These are phyloP conservation scores for Xylaria arbuscula DNA, from an alignment of 2,329 filamentous ascomycete species.

Conservation along the genomic window DNA sequence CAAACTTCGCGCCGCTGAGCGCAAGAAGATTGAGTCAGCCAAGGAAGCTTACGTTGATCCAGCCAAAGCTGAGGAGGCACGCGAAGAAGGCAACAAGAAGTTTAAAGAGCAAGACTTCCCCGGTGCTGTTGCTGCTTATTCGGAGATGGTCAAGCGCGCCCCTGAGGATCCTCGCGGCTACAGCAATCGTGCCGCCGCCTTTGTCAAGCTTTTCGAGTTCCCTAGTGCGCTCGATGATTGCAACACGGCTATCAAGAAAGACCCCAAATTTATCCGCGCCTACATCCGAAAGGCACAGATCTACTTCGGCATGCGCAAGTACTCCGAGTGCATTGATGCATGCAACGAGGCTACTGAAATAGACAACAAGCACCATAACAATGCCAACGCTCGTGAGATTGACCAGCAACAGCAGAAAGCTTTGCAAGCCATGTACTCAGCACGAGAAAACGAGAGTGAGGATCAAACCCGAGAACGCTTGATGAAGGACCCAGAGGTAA, in stretches of 20 bases:
- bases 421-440: conserved; percentile 86
- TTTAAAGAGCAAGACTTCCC: conserved; percentile 99
- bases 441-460: conserved; percentile 93
- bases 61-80: conserved; percentile 92
- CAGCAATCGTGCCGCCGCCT: conserved; percentile 95
- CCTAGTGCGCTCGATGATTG: conserved; percentile 94
- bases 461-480: conserved; percentile 94
- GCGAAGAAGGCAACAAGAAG: conserved; percentile 93
- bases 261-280: conserved; percentile 91
- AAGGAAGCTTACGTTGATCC: conserved; percentile 88
- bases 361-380: conserved; percentile 74
- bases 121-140: conserved; percentile 91
- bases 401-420: conserved; percentile 96
- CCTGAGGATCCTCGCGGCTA: conserved; percentile 94
- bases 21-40: conserved; percentile 80
- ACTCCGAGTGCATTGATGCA: conserved; percentile 91
- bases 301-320: conserved; percentile 97
- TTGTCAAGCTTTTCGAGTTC: conserved; percentile 97
- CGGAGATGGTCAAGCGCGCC: conserved; percentile 95
- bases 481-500: conserved; percentile 88
- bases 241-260: conserved; percentile 88
- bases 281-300: conserved; percentile 97
- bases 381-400: conserved; percentile 90
- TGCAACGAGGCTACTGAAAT: conserved; percentile 83
- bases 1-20: conserved; percentile 92